Percentiles rank a stretch among this genome's conserved stretches.
These are phyloP conservation scores for Arthrobotrys entomopaga DNA, from an alignment of 2,329 filamentous ascomycete species.

Conservation along the genomic window DNA sequence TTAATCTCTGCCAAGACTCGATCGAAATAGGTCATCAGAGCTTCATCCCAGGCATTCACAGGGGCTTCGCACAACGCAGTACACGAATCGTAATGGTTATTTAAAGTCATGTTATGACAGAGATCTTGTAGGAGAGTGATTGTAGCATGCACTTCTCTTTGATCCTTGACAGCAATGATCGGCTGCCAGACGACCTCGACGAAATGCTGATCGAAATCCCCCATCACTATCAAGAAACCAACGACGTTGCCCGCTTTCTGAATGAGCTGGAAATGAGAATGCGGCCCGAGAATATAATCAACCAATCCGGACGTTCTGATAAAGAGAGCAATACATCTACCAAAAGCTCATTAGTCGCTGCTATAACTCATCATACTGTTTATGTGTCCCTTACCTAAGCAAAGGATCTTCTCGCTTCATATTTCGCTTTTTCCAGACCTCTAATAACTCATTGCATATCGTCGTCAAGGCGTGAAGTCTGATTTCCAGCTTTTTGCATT, in stretches of 20 bases:
- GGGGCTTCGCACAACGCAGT: conserved; percentile 39
- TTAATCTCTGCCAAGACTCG: conserved; percentile 51
- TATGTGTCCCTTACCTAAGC: conserved; percentile 57
- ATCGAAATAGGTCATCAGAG: conserved; percentile 47
- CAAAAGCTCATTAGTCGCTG: conserved; percentile 10
- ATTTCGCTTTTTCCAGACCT: conserved; percentile 69
- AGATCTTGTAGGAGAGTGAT: conserved; percentile 70
- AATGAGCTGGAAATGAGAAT: conserved; percentile 91
- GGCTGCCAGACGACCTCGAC: conserved; percentile 86
- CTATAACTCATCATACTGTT: neutral
- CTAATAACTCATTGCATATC: conserved; percentile 77
- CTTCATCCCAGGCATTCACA: conserved; percentile 38
- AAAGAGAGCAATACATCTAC: conserved; percentile 71
- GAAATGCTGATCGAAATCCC: conserved; percentile 75
- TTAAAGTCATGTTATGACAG: conserved; percentile 57
- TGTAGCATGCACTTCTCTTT: conserved; percentile 82
- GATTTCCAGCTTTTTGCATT: conserved; percentile 67
- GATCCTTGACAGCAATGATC: conserved; percentile 82
- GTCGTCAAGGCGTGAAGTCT: conserved; percentile 80
- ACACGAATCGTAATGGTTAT: conserved; percentile 44
- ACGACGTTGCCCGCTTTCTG: conserved; percentile 82
- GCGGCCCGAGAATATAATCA: conserved; percentile 86
- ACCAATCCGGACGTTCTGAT: conserved; percentile 77
- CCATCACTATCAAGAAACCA: conserved; percentile 84
- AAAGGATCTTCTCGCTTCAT: conserved; percentile 61